A percentile compares a stretch with the other conserved stretches of the same genome.
phyloP scores from a whole-genome alignment of 768 basidiomycete genomes.

The Termitomyces sp. region DNA sequence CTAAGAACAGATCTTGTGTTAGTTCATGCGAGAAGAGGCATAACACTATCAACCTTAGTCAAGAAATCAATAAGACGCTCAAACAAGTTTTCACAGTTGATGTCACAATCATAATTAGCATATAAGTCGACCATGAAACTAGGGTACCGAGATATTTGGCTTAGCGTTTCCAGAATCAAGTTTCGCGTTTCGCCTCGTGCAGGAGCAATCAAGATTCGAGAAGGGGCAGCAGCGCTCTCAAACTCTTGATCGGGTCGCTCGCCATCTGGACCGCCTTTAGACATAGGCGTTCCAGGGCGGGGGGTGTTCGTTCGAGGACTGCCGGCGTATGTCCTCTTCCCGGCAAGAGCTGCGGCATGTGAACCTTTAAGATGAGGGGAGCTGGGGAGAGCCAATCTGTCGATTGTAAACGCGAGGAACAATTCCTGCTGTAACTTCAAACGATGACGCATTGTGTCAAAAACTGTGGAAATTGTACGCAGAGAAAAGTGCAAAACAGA shows the following conservation, averaged over 20 bases:
- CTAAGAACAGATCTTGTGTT: constrained; percentile 29
- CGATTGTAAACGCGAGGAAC: constrained; percentile 90
- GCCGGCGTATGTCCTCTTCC: constrained; percentile 21
- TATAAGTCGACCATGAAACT: constrained; percentile 96
- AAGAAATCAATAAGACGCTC: constrained; percentile 85
- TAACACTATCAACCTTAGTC: constrained; percentile 57
- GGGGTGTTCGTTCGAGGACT: constrained; percentile 37
- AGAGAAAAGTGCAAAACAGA: constrained; percentile 75
- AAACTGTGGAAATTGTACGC: constrained; percentile 81
- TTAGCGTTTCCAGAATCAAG: constrained; percentile 82
- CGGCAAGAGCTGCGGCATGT: constrained; percentile 14
- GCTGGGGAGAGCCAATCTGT: constrained; percentile 68
- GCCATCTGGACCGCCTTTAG: constrained; percentile 29
- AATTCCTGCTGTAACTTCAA: constrained; percentile 95
- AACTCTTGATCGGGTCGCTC: constrained; percentile 32
- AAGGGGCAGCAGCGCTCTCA: constrained; percentile 39
- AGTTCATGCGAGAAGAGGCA: neutral
- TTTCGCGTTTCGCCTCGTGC: constrained; percentile 86
- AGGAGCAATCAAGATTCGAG: constrained; percentile 60
- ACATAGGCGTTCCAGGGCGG: constrained; percentile 45
- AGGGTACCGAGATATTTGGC: constrained; percentile 72
- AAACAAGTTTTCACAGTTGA: constrained; percentile 94
- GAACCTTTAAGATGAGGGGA: constrained; percentile 20
- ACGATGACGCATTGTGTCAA: constrained; percentile 79
- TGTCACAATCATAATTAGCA: constrained; percentile 95